Conservation (phyloP, 352 stramenopile genomes). For the Pythium dissotocum region DNA sequence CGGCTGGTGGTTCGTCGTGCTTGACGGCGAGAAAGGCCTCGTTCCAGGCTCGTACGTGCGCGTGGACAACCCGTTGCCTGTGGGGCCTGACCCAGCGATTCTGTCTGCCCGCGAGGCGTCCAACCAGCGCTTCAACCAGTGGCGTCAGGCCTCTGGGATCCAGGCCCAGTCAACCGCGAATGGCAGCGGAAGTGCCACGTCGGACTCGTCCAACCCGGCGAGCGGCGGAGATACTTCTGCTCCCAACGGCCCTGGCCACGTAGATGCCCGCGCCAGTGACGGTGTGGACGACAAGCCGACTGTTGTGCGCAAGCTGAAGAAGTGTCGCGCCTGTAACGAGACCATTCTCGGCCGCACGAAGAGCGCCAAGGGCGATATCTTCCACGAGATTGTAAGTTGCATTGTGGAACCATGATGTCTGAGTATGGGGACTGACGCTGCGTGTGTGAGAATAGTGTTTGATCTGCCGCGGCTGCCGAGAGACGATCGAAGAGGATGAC, state of each 20-base stretch:
- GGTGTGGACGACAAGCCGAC: conserved; percentile 61
- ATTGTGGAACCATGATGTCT: background rate
- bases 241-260: conserved; percentile 15
- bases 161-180: background rate
- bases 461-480: conserved; percentile 69
- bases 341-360: conserved; percentile 83
- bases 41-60: conserved; percentile 77
- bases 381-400: conserved; percentile 75
- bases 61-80: conserved; percentile 64
- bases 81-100: conserved; percentile 58
- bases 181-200: background rate
- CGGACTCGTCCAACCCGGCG: background rate
- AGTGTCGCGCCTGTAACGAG: conserved; percentile 82
- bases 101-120: conserved; percentile 70
- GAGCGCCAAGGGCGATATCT: conserved; percentile 74
- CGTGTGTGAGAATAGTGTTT: conserved; percentile 44
- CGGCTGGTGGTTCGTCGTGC: conserved; percentile 83
- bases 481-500: conserved; percentile 77
- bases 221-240: conserved; percentile 10
- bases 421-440: background rate
- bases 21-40: conserved; percentile 76
- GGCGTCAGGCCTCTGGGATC: conserved; percentile 20
- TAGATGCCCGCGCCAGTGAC: conserved; percentile 59
- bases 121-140: conserved; percentile 74
- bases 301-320: conserved; percentile 67